phyloP scores from a whole-genome alignment of 75 land plant genomes.

The Cupressus sempervirens region DNA sequence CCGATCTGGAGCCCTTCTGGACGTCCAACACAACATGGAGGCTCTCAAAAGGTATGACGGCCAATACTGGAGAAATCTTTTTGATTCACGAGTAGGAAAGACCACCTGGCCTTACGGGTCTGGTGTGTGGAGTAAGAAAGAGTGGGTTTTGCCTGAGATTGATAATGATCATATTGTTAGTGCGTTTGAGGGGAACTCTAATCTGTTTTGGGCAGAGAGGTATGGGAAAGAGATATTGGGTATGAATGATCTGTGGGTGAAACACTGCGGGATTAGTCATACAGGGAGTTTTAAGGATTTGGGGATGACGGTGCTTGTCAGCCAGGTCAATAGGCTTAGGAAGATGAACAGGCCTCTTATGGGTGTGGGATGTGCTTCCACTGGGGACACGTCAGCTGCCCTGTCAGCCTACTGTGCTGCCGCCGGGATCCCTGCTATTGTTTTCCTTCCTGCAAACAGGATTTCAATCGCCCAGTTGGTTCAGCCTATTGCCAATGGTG shows the following conservation, averaged over 20 bases:
- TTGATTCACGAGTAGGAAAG: constrained; percentile 86
- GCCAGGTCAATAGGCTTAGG: constrained; percentile 76
- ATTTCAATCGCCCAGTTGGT: constrained; percentile 85
- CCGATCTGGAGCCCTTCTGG: constrained; percentile 76
- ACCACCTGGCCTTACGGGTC: constrained; percentile 96
- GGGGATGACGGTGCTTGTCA: constrained; percentile 91
- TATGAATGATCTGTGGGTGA: constrained; percentile 65
- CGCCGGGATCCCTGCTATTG: constrained; percentile 85
- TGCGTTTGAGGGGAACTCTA: constrained; percentile 90
- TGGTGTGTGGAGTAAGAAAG: constrained; percentile 97
- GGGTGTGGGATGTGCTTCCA: constrained; percentile 93
- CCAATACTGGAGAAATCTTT: constrained; percentile 65
- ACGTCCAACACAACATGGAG: constrained; percentile 78
- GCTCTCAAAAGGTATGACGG: constrained; percentile 70
- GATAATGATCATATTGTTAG: constrained; percentile 76
- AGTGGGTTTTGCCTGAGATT: constrained; percentile 82
- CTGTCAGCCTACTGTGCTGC: constrained; percentile 89
- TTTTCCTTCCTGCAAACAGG: constrained; percentile 78
- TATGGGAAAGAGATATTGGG: constrained; percentile 63
- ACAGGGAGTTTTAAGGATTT: constrained; percentile 91
- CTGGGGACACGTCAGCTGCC: constrained; percentile 92
- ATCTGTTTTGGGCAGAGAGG: constrained; percentile 93
- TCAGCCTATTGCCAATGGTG: constrained; percentile 84
- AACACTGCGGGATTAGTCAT: constrained; percentile 80
- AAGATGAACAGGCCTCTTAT: constrained; percentile 58